Evolutionary conservation across 495 filamentous ascomycete species (phyloP), one percentile per base, ranked within the genome.

Genomic region (Tuber borchii): DNA sequence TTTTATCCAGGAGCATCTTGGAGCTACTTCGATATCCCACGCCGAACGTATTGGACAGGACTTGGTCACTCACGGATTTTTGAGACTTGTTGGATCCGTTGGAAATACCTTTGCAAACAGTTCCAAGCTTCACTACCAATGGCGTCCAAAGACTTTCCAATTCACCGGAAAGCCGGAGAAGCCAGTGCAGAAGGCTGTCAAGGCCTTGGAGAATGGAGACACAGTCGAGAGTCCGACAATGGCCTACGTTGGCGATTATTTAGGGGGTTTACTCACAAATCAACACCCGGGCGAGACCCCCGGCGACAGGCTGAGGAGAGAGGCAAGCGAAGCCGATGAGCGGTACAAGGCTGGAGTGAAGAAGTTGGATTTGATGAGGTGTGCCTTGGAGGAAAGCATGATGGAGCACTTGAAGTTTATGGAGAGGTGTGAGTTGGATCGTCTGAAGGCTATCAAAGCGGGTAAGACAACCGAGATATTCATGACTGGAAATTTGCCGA

Each of bases 21-120:
- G 89, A 34, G 91, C 92, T 34, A 88, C 90, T 2, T 96, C 89
- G 76, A 86, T 99, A 74, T 92, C 91, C 81, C 93, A 97, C 83
- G 92, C 94, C 31, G 95, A 99, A 86, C 87, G 90, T 26, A 93
- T 98, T 72, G 95, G 95, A 12, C 95, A 98, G 84, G 95, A 99
- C 83, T 87, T 99, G 76, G 90, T 97, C 71, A 85, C 88, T 7
- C 88, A 92, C 82, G 95, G 95, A 44, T 97, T 97, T 83, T 86
- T 99, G 74, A 89, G 95, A 51, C 85, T 99, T 79, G 89, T 99
- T 77, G 95, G 95, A 71, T 96, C 92, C 83, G 95, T 99, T 74
- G 95, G 96, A 42, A 98, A 89, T 83, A 92, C 91, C 14, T 99
- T 99, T 81, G 93, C 94, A 76, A 99, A 99, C 85, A 97, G 93